These are phyloP conservation scores for Graphiopsis chlorocephala DNA, from an alignment of 2,329 filamentous ascomycete genomes.

Conservation along the genomic window DNA sequence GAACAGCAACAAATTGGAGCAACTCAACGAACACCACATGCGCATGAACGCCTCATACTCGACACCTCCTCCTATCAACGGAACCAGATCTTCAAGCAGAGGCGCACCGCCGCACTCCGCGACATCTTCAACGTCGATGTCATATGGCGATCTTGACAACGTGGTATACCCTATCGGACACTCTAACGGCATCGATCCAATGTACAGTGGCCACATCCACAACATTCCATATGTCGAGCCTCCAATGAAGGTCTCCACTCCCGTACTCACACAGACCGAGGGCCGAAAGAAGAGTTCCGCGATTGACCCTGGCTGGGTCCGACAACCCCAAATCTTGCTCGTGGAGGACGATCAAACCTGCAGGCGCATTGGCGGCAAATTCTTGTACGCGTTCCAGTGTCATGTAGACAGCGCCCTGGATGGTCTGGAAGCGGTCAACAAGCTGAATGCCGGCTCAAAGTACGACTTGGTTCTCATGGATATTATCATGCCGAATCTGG, in stretches of 20 bases:
- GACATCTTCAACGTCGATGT: constrained; percentile 51
- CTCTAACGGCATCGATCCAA: constrained; percentile 89
- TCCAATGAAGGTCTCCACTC: constrained; percentile 57
- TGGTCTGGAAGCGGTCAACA: constrained; percentile 86
- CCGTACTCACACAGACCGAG: constrained; percentile 35
- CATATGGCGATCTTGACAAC: constrained; percentile 60
- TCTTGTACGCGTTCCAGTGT: constrained; percentile 63
- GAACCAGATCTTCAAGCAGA: constrained; percentile 45
- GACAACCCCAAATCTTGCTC: constrained; percentile 75
- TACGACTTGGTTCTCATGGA: constrained; percentile 60
- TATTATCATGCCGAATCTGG: constrained; percentile 93
- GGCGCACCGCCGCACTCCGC: constrained; percentile 44
- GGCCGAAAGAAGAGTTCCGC: constrained; percentile 60
- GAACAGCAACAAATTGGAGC: constrained; percentile 62
- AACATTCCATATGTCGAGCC: constrained; percentile 86
- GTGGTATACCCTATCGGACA: constrained; percentile 90
- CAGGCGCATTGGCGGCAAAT: constrained; percentile 65
- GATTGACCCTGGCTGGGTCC: constrained; percentile 63
- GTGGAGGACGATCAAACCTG: constrained; percentile 78
- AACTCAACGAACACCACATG: constrained; percentile 60
- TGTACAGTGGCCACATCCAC: constrained; percentile 89
- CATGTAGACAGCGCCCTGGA: constrained; percentile 69
- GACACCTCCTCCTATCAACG: constrained; percentile 56
- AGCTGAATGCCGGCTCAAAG: constrained; percentile 66
- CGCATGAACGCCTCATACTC: constrained; percentile 55